Base-by-base conservation (phyloP, 2,329 filamentous ascomycete genomes). In the Arthrobotrys iridis region DNA sequence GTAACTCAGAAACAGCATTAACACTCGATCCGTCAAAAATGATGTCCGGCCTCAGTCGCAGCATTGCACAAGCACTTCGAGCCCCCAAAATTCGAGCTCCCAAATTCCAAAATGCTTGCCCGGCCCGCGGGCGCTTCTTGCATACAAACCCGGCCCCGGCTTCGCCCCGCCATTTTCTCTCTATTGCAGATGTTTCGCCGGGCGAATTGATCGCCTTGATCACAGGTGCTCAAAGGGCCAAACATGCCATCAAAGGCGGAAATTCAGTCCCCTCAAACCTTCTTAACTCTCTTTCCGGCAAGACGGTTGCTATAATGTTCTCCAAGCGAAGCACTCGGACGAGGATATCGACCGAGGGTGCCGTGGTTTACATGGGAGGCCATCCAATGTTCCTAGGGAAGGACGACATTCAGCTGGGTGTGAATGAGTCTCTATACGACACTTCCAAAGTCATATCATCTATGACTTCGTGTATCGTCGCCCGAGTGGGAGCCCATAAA, bases 311-410 rank as follows among this genome's bases (percentile, higher is more conserved):
- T 78, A 91, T 99, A 89, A 92, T 96, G 86, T 99, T 99, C 85
- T 96, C 87, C 86, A 99, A 99, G 85, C 89, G 93, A 78, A 96
- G 91, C 80, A 99, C 95, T 10, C 88, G 95, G 74, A 99, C 95
- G 10, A 89, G 95, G 77, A 90, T 99, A 30, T 97, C 93, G 1
- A 97, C 93, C 1, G 95, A 99, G 85, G 91, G 91, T 5, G 95
- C 95, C 10, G 89, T 97, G 37, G 88, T 90, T n/a, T 85, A 92
- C 73, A 87, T 99, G 85, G 93, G 93, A 37, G 95, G 94, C 0
- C 91, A 97, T 80, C 90, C 95, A 20, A 97, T 99, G 93, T 99
- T 99, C 82, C 83, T 99, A 71, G 93, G 93, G 80, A 95, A 93
- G 81, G 90, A 96, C 65, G 95, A 99, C 81, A 99, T 99, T 77